Percentiles rank a stretch among this genome's conserved stretches.
These are phyloP conservation scores for Hyaloscypha bicolor DNA, from an alignment of 495 filamentous ascomycete species.

Conservation along the genomic window DNA sequence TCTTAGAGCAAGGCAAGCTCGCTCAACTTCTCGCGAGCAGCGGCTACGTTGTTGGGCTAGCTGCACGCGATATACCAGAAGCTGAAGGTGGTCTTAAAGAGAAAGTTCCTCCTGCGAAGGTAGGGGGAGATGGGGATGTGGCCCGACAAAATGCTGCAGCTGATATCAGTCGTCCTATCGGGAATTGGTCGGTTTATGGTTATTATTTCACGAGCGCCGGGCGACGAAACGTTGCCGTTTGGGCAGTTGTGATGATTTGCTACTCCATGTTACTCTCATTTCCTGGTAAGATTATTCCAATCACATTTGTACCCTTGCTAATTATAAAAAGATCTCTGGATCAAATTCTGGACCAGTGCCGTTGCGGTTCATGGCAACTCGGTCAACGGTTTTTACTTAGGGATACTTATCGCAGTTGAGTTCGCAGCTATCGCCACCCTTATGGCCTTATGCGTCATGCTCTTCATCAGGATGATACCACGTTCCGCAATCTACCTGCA, in stretches of 20 bases:
- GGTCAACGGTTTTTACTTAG: constrained; percentile 34
- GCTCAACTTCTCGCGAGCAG: constrained; percentile 42
- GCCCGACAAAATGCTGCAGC: constrained; percentile 32
- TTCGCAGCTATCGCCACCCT: constrained; percentile 25
- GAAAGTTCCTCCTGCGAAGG: constrained; percentile 6
- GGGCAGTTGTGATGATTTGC: constrained; percentile 8
- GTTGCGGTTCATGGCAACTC: constrained; percentile 34
- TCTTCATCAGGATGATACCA: constrained; percentile 23
- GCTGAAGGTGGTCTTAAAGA: neutral
- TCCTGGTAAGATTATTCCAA: constrained; percentile 12
- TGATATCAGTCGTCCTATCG: constrained; percentile 17
- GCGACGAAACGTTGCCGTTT: constrained; percentile 11
- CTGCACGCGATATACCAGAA: constrained; percentile 12
- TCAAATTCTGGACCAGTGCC: constrained; percentile 17
- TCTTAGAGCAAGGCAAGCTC: constrained; percentile 55
- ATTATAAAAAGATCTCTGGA: constrained; percentile 9
- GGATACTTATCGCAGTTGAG: constrained; percentile 32
- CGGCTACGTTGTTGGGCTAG: constrained; percentile 53
- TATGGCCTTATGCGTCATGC: constrained; percentile 9
- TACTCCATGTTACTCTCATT: constrained; percentile 10
- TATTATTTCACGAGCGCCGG: constrained; percentile 19
- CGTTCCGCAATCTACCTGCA: constrained; percentile 28
- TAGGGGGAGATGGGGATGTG: constrained; percentile 11
- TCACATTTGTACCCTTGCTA: neutral
- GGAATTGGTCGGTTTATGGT: constrained; percentile 14